Evolutionary conservation across 129 eudicot genomes (phyloP).

Genomic region (Apium graveolens): DNA sequence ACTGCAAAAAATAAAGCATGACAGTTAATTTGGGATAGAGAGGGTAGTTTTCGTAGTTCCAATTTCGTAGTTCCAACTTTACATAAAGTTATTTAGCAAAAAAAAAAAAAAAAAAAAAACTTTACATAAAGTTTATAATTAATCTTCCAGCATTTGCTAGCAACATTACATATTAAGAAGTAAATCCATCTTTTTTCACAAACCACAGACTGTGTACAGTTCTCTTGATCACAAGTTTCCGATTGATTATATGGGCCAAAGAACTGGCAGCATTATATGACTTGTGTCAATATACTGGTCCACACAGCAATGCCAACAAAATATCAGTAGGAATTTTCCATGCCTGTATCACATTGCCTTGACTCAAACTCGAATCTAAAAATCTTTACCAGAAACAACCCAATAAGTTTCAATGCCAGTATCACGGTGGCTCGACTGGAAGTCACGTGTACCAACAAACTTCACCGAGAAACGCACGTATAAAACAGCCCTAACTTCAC

Average conservation of each 20-base stretch:
- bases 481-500: background rate
- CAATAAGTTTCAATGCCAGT: background rate
- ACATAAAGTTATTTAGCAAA: no score
- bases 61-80: no score
- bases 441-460: background rate
- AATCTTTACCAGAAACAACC: background rate
- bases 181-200: background rate
- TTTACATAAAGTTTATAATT: no score
- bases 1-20: no score
- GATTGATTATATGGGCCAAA: background rate
- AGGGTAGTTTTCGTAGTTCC: no score
- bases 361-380: background rate
- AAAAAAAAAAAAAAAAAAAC: no score
- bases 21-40: no score
- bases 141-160: background rate
- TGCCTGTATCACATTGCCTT: slow-evolving; percentile 9
- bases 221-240: background rate
- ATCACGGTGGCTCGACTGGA: background rate
- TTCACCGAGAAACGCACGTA: background rate
- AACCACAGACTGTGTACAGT: background rate
- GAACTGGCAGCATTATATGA: background rate
- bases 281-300: slow-evolving; percentile 4
- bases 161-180: background rate
- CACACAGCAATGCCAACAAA: slow-evolving; percentile 2
- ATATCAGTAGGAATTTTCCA: background rate